Conservation (phyloP, 768 basidiomycete genomes). For the Collybia sordida region DNA sequence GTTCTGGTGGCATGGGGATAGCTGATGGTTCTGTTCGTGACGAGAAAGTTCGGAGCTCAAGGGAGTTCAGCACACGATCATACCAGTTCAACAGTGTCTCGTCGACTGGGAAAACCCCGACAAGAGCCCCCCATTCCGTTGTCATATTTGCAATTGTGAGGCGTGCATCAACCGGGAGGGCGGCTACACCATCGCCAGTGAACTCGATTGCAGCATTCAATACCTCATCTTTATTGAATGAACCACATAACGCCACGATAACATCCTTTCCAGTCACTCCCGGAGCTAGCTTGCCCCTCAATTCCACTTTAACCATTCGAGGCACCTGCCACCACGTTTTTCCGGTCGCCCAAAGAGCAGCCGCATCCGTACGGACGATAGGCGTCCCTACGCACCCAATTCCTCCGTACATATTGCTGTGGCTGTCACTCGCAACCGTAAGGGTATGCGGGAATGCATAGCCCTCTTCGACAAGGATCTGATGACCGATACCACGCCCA, state of each 20-base stretch:
- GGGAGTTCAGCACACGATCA: slow-evolving; percentile 64
- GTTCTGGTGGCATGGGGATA: slow-evolving; percentile 72
- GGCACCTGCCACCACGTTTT: slow-evolving; percentile 99
- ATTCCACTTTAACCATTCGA: slow-evolving; percentile 91
- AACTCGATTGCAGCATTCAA: slow-evolving; percentile 97
- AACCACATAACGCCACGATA: slow-evolving; percentile 94
- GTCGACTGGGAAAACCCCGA: slow-evolving; percentile 94
- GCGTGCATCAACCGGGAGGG: slow-evolving; percentile 85
- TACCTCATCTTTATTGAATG: slow-evolving; percentile 95
- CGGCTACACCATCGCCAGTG: slow-evolving; percentile 80
- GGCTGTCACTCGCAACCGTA: slow-evolving; percentile 95
- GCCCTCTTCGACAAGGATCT: slow-evolving; percentile 96
- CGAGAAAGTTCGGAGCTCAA: slow-evolving; percentile 77
- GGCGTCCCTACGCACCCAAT: slow-evolving; percentile 97
- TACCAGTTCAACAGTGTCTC: slow-evolving; percentile 85
- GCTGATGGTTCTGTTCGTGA: slow-evolving; percentile 40
- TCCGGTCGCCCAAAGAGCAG: slow-evolving; percentile 96
- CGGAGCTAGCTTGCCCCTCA: slow-evolving; percentile 75
- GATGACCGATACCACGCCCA: slow-evolving; percentile 96
- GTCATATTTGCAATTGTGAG: slow-evolving; percentile 99
- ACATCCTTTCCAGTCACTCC: slow-evolving; percentile 99
- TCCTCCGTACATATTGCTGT: slow-evolving; percentile 99
- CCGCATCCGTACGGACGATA: slow-evolving; percentile 93
- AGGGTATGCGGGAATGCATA: slow-evolving; percentile 96
- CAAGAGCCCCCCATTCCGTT: slow-evolving; percentile 98